Base-by-base conservation (phyloP, 2,329 filamentous ascomycete species). In the Eutypa lata region DNA sequence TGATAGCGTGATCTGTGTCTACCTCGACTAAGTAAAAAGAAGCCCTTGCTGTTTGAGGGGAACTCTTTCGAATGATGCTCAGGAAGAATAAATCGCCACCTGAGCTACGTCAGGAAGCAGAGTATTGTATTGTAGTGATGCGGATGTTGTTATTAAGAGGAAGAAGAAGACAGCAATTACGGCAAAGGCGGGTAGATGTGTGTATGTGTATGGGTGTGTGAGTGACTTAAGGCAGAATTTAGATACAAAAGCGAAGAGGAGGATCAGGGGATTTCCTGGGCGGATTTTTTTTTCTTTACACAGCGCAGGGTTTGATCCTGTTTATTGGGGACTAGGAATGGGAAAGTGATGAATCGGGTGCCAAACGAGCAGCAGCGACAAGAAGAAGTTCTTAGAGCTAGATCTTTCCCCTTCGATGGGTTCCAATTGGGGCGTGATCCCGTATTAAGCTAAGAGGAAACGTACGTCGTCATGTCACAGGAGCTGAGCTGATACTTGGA, bases 391-490 rank as follows among this genome's bases (percentile, higher is more conserved):
- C n/a, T n/a, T 38, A 38, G 35, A 5, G 35, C 13, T 38, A 38
- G 13, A 18, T 38, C 35, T 14, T 38, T 14, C 14, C 14, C 31
- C 7, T 28, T 26, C 22, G 7, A 24, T 7, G 42, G 16, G n/a
- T 26, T 45, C 22, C n/a, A 45, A 45, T 14, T 45, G 42, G 42
- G 42, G 42, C 16, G 21, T 45, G 42, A 26, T 16, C 21, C n/a
- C 22, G 21, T 16, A 24, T 45, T n/a, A 45, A 26, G 16, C 42
- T 45, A 45, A 13, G 13, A 24, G 7, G 13, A 26, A 24, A 45
- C 42, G 22, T 24, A 45, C 42, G 42, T 45, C 42, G 42, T 45
- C 42, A 45, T 45, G 42, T 45, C 42, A 45, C 42, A 45, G 38
- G n/a, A 45, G 42, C 42, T 45, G n/a, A 45, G 42, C 42, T 45